Evolutionary conservation across 1,284 basidiomycete species (phyloP).

Genomic region (Fistulinella cinereoalba): DNA sequence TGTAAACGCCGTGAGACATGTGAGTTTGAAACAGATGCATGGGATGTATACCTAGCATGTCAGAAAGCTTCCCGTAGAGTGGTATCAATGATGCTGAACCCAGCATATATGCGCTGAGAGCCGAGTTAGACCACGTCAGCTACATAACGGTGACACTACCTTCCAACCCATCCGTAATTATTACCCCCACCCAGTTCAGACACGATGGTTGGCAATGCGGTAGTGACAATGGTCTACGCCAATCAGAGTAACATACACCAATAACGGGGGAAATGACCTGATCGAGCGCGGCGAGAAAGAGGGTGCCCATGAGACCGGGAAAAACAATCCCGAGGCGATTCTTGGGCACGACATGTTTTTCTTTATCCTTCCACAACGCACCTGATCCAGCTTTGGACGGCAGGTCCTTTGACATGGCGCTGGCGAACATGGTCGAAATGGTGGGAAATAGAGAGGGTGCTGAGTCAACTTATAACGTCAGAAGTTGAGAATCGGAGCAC

Average conservation of each 20-base stretch:
- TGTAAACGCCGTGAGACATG: constrained; percentile 1
- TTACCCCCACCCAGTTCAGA: constrained; percentile 38
- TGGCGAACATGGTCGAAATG: constrained; percentile 8
- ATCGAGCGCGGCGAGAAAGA: constrained; percentile 59
- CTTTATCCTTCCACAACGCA: constrained; percentile 50
- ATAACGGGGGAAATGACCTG: constrained; percentile 38
- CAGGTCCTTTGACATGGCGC: constrained; percentile 14
- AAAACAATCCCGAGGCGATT: constrained; percentile 56
- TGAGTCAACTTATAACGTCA: too few species aligned
- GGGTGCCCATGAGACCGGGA: constrained; percentile 50
- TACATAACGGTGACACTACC: constrained; percentile 11
- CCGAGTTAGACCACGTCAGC: neutral
- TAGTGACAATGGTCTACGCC: constrained; percentile 41
- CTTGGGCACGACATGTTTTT: constrained; percentile 52
- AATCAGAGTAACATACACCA: neutral
- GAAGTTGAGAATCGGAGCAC: too few species aligned
- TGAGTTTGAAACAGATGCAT: neutral
- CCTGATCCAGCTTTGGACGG: constrained; percentile 35
- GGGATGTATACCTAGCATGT: constrained; percentile 23
- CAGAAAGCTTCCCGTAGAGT: constrained; percentile 41
- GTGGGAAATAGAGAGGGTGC: too few species aligned
- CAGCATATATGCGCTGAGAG: constrained; percentile 38
- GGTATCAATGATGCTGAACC: constrained; percentile 34
- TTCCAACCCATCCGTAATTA: constrained; percentile 35
- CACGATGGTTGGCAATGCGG: constrained; percentile 38